phyloP scores from a whole-genome alignment of 441 rosid species.

The Gossypium schwendimanii region DNA sequence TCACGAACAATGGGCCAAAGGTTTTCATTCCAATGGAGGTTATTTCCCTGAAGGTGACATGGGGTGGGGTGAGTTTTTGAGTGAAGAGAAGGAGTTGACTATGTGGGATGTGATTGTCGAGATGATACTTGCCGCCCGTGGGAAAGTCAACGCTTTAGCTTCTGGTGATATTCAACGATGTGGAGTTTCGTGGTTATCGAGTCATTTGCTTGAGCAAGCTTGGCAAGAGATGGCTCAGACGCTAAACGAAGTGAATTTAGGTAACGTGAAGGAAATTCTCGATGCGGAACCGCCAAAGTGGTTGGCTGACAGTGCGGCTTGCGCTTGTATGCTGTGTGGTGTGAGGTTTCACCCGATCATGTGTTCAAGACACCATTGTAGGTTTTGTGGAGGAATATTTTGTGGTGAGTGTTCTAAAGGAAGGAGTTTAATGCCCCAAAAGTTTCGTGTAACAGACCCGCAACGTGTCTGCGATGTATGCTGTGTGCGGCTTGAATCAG shows the following conservation, averaged over 20 bases:
- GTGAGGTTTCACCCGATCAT: conserved; percentile 87
- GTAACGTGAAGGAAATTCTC: conserved; percentile 48
- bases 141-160: conserved; percentile 67
- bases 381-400: conserved; percentile 90
- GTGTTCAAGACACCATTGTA: conserved; percentile 94
- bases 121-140: conserved; percentile 78
- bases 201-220: conserved; percentile 77
- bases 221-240: conserved; percentile 98
- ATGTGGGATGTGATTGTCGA: conserved; percentile 93
- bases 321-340: conserved; percentile 80
- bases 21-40: conserved; percentile 58
- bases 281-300: conserved; percentile 78
- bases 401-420: conserved; percentile 84
- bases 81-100: conserved; percentile 69
- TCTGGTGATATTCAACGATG: conserved; percentile 48
- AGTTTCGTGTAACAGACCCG: conserved; percentile 68
- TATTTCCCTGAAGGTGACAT: conserved; percentile 82
- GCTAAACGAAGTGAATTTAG: conserved; percentile 72
- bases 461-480: conserved; percentile 95
- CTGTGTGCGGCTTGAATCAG: conserved; percentile 76
- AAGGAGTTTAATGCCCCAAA: conserved; percentile 76
- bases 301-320: conserved; percentile 77
- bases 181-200: conserved; percentile 57
- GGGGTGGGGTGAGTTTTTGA: conserved; percentile 66
- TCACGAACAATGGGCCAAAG: conserved; percentile 60